Base-by-base conservation (phyloP, 2,329 filamentous ascomycete genomes). In the Alternaria sp. region DNA sequence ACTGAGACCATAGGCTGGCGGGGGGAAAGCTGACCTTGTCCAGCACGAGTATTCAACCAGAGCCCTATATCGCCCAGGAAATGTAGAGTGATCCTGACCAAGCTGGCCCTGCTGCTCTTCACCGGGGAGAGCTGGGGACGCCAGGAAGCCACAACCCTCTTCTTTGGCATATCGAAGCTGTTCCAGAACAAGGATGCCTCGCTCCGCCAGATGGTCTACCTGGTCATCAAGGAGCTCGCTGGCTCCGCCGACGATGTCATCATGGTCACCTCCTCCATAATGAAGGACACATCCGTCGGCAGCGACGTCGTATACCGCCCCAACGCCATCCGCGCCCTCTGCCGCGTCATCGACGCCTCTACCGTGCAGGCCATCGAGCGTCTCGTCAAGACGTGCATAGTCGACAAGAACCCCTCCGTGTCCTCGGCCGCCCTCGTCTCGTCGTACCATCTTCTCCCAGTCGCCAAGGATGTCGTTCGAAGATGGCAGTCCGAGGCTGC, bases 151-250 rank as follows among this genome's bases (percentile, higher is more conserved):
- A 98, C 95, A 32, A 94, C 93, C 48, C 91, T 99, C 68, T 99
- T 99, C 88, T 98, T 98, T 80, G 94, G 94, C 72, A 98, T 78
- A 81, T 98, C 94, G 64, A 98, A 98, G 86, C 88, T 98, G 62
- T 99, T 99, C 87, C 94, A 98, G 85, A 98, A 98, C 83, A 98
- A 97, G 82, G 95, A 99, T 90, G 91, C 94, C 74, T 94, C 93
- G 73, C 86, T 99, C 78, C 93, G 95, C 75, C 95, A 99, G 85
- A 97, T 98, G 94, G 94, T 99, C 52, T 96, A 98, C 83, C 86
- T 98, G 69, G 90, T 97, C 78, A 92, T 98, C 84, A 99, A 98
- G 88, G 95, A 99, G 86, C 86, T 99, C 75, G 93, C 94, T 69
- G 89, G 89, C 80, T 97, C 93, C 24, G 95, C 95, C 60, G 93